Percentiles rank a stretch among this genome's conserved stretches.
These are phyloP conservation scores for Drechslerella dactyloides DNA, from an alignment of 2,329 filamentous ascomycete genomes.

Conservation along the genomic window DNA sequence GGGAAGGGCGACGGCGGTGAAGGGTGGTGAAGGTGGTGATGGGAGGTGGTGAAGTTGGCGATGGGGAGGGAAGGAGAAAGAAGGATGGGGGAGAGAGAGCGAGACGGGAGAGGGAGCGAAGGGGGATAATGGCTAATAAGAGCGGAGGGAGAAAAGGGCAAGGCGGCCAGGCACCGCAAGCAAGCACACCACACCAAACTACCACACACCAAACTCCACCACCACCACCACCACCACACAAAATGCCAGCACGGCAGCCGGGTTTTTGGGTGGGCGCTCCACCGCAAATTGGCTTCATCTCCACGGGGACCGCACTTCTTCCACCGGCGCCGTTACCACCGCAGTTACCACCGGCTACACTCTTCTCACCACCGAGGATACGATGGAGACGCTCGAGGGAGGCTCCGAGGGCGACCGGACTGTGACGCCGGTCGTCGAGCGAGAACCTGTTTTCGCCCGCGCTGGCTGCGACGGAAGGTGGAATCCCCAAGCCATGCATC, in stretches of 20 bases:
- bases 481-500: too few relatives aligned
- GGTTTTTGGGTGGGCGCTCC: not conserved
- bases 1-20: conserved; percentile 16
- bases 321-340: not conserved
- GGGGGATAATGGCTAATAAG: conserved; percentile 6
- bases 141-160: conserved; percentile 32
- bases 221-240: not conserved
- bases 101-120: conserved; percentile 5
- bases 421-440: not conserved
- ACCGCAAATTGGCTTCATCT: not conserved
- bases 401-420: not conserved
- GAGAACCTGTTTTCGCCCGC: not conserved
- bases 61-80: conserved; percentile 31
- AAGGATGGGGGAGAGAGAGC: conserved; percentile 12
- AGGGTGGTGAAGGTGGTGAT: conserved; percentile 13
- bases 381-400: too few relatives aligned
- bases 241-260: not conserved
- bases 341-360: too few relatives aligned
- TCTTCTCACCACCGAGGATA: too few relatives aligned
- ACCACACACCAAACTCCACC: not conserved
- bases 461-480: not conserved
- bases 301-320: not conserved
- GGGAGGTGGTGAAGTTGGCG: conserved; percentile 34
- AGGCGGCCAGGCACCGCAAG: conserved; percentile 37
- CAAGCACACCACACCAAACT: conserved; percentile 11